Conservation (phyloP, 768 basidiomycete species). For the Clavaria fumosa region DNA sequence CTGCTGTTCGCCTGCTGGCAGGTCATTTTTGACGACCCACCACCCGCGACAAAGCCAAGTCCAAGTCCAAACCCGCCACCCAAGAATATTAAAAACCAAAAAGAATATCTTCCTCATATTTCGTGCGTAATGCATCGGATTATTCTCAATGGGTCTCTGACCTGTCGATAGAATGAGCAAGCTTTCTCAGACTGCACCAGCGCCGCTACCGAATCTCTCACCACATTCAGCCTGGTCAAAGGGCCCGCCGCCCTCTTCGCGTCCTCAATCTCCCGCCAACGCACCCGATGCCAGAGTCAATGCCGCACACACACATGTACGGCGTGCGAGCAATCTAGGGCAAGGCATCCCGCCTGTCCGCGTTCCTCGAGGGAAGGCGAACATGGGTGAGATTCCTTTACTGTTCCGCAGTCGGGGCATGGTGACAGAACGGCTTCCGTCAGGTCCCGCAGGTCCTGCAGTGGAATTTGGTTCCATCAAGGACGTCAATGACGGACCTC, state of each 20-base stretch:
- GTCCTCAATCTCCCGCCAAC: constrained; percentile 67
- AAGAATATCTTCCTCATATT: constrained; percentile 28
- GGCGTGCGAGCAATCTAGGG: constrained; percentile 65
- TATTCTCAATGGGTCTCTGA: constrained; percentile 9
- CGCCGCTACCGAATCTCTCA: constrained; percentile 60
- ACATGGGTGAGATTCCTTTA: too few relatives aligned
- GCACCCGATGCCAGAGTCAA: constrained; percentile 30
- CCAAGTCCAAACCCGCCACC: too few relatives aligned
- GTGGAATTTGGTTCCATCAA: constrained; percentile 18
- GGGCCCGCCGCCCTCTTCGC: constrained; percentile 68
- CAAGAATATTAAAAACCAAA: constrained; percentile 22
- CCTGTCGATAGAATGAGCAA: constrained; percentile 71
- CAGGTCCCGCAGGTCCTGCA: too few relatives aligned
- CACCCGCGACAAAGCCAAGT: constrained; percentile 53
- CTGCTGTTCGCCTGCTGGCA: constrained; percentile 78
- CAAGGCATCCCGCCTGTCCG: constrained; percentile 55
- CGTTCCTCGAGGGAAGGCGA: too few relatives aligned
- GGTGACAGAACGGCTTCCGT: too few relatives aligned
- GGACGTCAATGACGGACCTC: constrained; percentile 66
- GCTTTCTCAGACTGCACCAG: constrained; percentile 59
- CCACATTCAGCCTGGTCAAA: constrained; percentile 82
- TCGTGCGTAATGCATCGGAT: constrained; percentile 7
- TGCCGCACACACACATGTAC: constrained; percentile 53
- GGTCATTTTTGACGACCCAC: constrained; percentile 77
- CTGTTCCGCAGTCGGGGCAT: too few relatives aligned